These are phyloP conservation scores for Blastocystis sp. DNA, from an alignment of 352 stramenopile species.

Conservation along the genomic window DNA sequence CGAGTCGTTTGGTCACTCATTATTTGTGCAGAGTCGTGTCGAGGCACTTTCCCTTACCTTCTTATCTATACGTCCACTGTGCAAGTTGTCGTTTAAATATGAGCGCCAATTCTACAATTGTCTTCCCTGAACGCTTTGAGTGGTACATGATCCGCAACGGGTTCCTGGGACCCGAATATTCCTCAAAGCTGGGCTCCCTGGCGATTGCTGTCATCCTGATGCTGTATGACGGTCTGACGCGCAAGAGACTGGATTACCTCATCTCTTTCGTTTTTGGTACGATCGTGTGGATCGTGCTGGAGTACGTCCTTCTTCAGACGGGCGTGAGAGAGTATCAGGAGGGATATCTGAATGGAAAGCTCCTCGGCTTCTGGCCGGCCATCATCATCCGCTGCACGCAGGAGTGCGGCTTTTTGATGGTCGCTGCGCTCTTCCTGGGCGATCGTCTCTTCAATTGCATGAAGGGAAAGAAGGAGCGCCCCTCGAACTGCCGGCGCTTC, in stretches of 20 bases:
- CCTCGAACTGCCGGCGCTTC: background rate
- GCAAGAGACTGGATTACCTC: constrained; percentile 35
- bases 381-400: constrained; percentile 34
- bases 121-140: constrained; percentile 23
- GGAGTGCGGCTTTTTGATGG: constrained; percentile 41
- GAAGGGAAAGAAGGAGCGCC: constrained; percentile 40
- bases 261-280: constrained; percentile 9
- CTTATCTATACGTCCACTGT: too few relatives aligned
- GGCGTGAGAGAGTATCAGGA: constrained; percentile 46
- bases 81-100: background rate
- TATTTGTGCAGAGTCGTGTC: too few relatives aligned
- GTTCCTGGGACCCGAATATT: constrained; percentile 32
- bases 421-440: background rate
- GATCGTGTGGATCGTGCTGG: constrained; percentile 30
- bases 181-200: constrained; percentile 9
- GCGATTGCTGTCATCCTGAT: background rate
- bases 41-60: too few relatives aligned
- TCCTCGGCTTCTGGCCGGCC: constrained; percentile 39
- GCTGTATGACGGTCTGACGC: constrained; percentile 14
- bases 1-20: too few relatives aligned
- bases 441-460: constrained; percentile 49
- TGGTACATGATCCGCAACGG: constrained; percentile 56
- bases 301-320: background rate
- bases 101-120: background rate
- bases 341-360: constrained; percentile 11